phyloP scores from a whole-genome alignment of 257 asterid species.

The Solanum etuberosum region DNA sequence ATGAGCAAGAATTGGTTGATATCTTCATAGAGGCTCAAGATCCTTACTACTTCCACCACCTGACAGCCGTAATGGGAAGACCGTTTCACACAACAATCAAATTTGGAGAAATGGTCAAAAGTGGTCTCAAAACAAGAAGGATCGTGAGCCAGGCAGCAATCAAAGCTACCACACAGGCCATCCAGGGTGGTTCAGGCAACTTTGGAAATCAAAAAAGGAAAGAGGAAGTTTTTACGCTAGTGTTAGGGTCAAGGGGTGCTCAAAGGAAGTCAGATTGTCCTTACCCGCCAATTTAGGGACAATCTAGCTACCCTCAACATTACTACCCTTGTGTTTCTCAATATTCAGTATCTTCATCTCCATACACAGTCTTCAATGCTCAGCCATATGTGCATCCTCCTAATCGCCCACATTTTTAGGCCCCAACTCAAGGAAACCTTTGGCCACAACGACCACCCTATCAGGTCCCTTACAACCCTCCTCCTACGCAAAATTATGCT shows the following conservation, averaged over 20 bases:
- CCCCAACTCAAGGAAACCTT: background rate
- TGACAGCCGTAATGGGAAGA: too few species aligned
- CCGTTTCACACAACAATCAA: background rate
- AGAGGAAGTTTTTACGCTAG: too few species aligned
- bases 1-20: background rate
- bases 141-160: background rate
- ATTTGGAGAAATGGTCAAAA: too few species aligned
- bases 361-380: background rate
- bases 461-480: background rate
- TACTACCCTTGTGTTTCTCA: background rate
- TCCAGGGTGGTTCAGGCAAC: too few species aligned
- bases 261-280: background rate
- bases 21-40: too few species aligned
- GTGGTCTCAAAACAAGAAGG: background rate
- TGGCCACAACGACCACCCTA: fast-evolving
- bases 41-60: background rate
- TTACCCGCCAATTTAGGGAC: background rate
- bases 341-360: background rate
- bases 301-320: background rate
- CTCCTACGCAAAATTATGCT: background rate
- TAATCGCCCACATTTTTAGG: background rate
- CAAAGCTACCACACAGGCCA: background rate
- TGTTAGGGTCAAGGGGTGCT: background rate
- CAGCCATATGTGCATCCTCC: background rate
- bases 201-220: too few species aligned